Base-by-base conservation (phyloP, 1,284 basidiomycete genomes). In the Cryptococcus depauperatus region DNA sequence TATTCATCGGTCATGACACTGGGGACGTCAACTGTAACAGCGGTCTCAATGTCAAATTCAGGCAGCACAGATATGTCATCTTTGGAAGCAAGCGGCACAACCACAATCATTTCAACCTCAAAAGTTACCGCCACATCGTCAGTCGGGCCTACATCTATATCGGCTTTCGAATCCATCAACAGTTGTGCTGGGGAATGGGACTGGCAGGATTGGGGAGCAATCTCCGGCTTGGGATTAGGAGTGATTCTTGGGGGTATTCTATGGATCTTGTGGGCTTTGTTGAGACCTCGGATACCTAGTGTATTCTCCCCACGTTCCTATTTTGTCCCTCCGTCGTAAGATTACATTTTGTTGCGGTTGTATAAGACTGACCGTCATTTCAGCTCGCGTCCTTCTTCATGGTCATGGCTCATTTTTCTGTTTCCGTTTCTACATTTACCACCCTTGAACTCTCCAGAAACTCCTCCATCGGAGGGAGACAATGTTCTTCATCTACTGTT, bases 401-500 rank as follows among this genome's bases (percentile, higher is more conserved):
- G 77, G 42, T 73, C 75, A 1, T 71, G 83, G 40, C 77, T 79
- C 60, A 78, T 81, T 1, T 84, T 84, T 62, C 77, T 77, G 56
- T 80, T 83, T 5, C 77, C 76, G 40, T 78, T 84, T 37, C 81
- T 83, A 2, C 69, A 84, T 19, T 72, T 83, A 14, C 81, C 84
- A 1, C 61, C 73, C 9, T 76, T 33, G n/a, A 18, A 33, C 3
- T n/a, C 80, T 14, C 64, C 72, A 3, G 77, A 80, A 51, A 70
- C 77, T 8, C 71, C 78, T 56, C 79, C 82, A 2, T 82, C 83
- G 1, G 84, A 87, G 52, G 82, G 83, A 53, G 74, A 82, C 55
- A 75, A 86, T 43, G 76, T 72, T 47, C 80, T 85, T 56, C 77
- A 83, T 23, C 75, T 76, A 13, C 71, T 85, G 13, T 83, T 79